These are phyloP conservation scores for Sechiopsis laciniata DNA, from an alignment of 306 rosid species.

Conservation along the genomic window DNA sequence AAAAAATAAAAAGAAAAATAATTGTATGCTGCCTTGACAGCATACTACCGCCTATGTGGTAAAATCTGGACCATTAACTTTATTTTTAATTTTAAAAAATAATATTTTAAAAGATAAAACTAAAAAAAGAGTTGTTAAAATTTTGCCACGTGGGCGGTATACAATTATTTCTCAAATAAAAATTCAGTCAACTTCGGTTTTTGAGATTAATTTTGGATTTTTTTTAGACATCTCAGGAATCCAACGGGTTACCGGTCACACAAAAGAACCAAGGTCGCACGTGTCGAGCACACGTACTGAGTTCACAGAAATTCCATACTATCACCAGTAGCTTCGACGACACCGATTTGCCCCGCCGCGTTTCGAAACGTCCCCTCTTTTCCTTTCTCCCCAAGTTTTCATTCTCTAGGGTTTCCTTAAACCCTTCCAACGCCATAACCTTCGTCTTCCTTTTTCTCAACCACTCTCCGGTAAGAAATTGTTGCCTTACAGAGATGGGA, in stretches of 20 bases:
- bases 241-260: not conserved
- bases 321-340: conserved; percentile 10
- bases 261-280: conserved; percentile 21
- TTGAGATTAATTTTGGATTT: no score
- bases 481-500: conserved; percentile 41
- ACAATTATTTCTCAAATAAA: no score
- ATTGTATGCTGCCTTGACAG: no score
- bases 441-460: not conserved
- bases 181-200: no score
- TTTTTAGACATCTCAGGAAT: not conserved
- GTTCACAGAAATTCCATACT: conserved; percentile 22
- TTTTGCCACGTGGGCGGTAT: no score
- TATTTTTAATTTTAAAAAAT: no score
- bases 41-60: no score
- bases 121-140: no score
- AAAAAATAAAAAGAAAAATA: no score
- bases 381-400: conserved; percentile 4
- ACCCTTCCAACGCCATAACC: conserved; percentile 1
- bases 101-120: no score
- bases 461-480: not conserved
- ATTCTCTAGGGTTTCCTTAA: conserved; percentile 16
- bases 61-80: no score
- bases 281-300: conserved; percentile 15
- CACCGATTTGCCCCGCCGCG: conserved; percentile 26
- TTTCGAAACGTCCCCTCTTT: conserved; percentile 14